phyloP scores from a whole-genome alignment of 305 asterid species.

The Fraxinus platypoda region DNA sequence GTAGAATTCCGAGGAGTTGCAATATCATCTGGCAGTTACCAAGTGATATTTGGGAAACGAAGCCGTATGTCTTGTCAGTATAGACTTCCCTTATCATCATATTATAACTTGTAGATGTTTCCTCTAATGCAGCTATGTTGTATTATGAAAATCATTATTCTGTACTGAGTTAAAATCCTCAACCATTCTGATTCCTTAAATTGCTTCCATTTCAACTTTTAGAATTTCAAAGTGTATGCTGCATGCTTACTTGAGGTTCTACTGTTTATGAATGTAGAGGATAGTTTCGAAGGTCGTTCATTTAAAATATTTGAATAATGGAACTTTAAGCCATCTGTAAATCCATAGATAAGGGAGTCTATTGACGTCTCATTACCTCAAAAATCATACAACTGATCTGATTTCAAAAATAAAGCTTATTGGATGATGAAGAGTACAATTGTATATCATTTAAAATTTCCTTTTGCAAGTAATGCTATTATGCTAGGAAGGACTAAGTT shows the following conservation, averaged over 20 bases:
- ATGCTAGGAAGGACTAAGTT: neutral
- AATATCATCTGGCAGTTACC: constrained; percentile 41
- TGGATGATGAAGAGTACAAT: no score
- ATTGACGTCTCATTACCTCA: no score
- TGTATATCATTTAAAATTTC: neutral
- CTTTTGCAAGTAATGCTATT: neutral
- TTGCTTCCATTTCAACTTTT: no score
- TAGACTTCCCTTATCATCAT: neutral
- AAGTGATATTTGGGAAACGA: constrained; percentile 17
- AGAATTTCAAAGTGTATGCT: no score
- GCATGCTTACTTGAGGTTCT: no score
- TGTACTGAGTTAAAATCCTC: neutral
- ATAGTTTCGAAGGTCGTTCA: no score
- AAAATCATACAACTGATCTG: no score
- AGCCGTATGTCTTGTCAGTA: constrained; percentile 36
- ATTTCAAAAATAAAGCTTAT: no score
- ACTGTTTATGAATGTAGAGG: no score
- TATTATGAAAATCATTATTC: neutral
- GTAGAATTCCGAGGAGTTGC: constrained; percentile 57
- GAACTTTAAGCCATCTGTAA: no score
- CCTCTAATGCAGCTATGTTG: neutral
- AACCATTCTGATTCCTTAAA: neutral
- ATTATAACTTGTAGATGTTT: neutral
- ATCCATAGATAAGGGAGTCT: no score
- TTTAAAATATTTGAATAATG: no score